Percentiles rank a stretch among this genome's conserved stretches.
Evolutionary conservation across 140 eudicot genomes (phyloP).

Genomic region (Cichorium intybus): DNA sequence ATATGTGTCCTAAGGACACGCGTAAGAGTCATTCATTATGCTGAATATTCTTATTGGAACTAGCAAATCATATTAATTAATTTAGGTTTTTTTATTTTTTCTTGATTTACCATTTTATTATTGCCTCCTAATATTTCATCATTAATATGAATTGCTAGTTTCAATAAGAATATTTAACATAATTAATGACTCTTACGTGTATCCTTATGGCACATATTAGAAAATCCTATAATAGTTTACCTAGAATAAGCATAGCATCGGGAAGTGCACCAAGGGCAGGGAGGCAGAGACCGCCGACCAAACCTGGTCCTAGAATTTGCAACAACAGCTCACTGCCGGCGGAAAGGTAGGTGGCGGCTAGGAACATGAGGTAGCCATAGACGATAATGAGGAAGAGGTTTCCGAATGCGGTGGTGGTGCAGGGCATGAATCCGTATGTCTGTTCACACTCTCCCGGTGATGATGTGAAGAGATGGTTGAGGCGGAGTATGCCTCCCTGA

Average conservation of each 20-base stretch:
- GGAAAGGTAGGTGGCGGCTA: slow-evolving; percentile 77
- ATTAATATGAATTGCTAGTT: too few species aligned
- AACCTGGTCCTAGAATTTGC: slow-evolving; percentile 87
- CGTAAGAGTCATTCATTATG: too few species aligned
- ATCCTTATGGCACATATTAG: too few species aligned
- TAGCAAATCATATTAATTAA: too few species aligned
- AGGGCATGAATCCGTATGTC: slow-evolving; percentile 89
- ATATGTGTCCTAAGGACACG: too few species aligned
- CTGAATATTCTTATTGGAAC: too few species aligned
- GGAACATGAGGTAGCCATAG: slow-evolving; percentile 87
- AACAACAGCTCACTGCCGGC: slow-evolving; percentile 81
- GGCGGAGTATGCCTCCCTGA: slow-evolving; percentile 24
- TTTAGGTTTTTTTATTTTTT: too few species aligned
- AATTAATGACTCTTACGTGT: too few species aligned
- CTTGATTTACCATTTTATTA: too few species aligned
- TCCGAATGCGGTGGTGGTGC: slow-evolving; percentile 71
- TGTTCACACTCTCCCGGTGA: slow-evolving; percentile 60
- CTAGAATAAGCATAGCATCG: slow-evolving; percentile 93
- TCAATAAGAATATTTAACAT: too few species aligned
- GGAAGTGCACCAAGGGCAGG: slow-evolving; percentile 97
- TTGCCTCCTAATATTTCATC: too few species aligned
- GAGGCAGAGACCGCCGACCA: slow-evolving; percentile 90
- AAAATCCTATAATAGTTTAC: slow-evolving; percentile 39
- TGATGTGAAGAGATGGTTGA: slow-evolving; percentile 22
- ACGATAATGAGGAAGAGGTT: slow-evolving; percentile 64